Evolutionary conservation across 306 rosid genomes (phyloP), one percentile per base, ranked within the genome.

Genomic region (Lathyrus oleraceus): DNA sequence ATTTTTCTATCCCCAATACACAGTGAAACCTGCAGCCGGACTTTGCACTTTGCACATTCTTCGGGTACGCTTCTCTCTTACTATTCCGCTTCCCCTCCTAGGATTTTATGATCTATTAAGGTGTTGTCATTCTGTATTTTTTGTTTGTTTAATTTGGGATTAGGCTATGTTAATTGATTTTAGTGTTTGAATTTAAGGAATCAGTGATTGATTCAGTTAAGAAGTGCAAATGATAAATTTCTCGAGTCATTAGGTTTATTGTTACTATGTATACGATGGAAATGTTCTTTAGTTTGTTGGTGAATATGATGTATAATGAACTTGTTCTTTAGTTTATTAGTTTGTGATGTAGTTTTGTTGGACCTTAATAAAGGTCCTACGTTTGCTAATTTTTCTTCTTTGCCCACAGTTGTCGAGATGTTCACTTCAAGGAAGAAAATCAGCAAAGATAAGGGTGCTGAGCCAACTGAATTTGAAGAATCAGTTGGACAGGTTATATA

Each of bases 381-480:
- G 3, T 25, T 65, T 10, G 38, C 28, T 6, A 25, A 27, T 9
- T 60, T 59, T 23, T 5, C 81, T 38, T 36, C 11, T 52, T 21
- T 27, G 17, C 15, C 20, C 61, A 21, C 78, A 66, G 84, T 71
- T 78, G 23, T 35, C 76, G 82, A 74, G 65, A 89, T 89, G 96
- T 86, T 27, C 68, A 82, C 96, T 4, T 77, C 88, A 23, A 84
- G 86, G 82, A 86, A 83, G 87, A 89, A 89, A 65, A 89, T 89
- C 73, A 84, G 74, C 72, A 89, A 89, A 59, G 96, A 86, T 32
- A 86, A 82, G 72, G 89, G 83, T 80, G 88, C 72, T 3, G 91
- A 86, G 56, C 91, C 91, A 10, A 76, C 91, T 11, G 96, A 86
- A 51, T 86, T 84, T 13, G 91, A 91, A 78, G 96, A 85, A 72